These are phyloP conservation scores for Colletotrichum phormii DNA, from an alignment of 2,329 filamentous ascomycete genomes.

Conservation along the genomic window DNA sequence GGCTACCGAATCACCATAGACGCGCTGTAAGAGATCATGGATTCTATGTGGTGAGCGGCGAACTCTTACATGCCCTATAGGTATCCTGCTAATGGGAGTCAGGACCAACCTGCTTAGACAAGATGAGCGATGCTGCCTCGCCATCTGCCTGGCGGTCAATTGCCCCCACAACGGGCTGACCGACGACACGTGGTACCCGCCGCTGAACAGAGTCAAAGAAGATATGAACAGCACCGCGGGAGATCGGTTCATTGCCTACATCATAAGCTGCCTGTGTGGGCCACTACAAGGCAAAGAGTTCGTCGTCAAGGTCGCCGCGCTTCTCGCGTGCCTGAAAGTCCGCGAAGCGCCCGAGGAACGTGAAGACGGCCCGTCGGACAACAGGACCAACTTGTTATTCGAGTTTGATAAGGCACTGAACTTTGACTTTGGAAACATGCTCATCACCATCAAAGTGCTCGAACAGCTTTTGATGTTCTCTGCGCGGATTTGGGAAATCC, in stretches of 20 bases:
- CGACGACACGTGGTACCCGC: constrained; percentile 5
- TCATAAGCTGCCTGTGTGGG: constrained; percentile 4
- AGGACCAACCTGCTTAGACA: constrained; percentile 14
- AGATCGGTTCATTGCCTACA: not conserved
- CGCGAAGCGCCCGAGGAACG: not conserved
- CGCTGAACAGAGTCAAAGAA: constrained; percentile 2
- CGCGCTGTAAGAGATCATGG: not conserved
- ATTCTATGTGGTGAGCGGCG: constrained; percentile 3
- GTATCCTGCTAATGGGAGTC: not conserved
- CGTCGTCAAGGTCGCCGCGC: not conserved
- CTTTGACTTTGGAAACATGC: constrained; percentile 1
- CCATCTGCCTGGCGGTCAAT: constrained; percentile 13
- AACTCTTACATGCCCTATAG: not conserved
- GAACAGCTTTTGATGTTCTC: constrained; percentile 11
- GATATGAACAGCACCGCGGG: constrained; percentile 2
- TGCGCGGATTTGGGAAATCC: not conserved
- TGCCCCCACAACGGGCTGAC: not conserved
- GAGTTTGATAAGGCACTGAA: constrained; percentile 4
- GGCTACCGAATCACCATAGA: not conserved
- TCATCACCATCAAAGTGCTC: constrained; percentile 2
- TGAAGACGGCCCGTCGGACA: not conserved
- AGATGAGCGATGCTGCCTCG: constrained; percentile 7
- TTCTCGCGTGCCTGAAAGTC: not conserved
- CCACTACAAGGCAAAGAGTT: constrained; percentile 9
- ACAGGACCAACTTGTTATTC: constrained; percentile 6